These are phyloP conservation scores for Hypoxylon intermedium DNA, from an alignment of 495 filamentous ascomycete genomes.

Conservation along the genomic window DNA sequence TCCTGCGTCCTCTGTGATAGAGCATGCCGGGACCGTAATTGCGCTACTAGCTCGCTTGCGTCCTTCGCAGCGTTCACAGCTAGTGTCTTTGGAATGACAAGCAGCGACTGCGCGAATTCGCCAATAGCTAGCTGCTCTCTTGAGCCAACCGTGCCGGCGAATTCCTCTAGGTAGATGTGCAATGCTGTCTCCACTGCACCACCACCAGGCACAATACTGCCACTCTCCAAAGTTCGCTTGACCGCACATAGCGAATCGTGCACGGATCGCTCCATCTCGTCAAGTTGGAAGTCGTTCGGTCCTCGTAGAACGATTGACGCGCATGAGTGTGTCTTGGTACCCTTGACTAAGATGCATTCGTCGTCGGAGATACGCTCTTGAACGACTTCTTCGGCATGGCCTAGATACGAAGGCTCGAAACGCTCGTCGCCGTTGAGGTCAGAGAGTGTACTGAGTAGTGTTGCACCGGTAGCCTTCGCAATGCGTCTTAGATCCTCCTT, in stretches of 20 bases:
- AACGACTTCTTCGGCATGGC: slow-evolving; percentile 90
- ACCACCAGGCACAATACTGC: slow-evolving; percentile 94
- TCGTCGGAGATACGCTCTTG: slow-evolving; percentile 99
- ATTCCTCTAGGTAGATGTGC: slow-evolving; percentile 99
- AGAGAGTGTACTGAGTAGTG: slow-evolving; percentile 87
- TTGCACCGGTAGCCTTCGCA: slow-evolving; percentile 94
- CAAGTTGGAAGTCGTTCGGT: slow-evolving; percentile 93
- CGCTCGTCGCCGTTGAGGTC: slow-evolving; percentile 98
- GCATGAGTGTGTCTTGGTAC: slow-evolving; percentile 89
- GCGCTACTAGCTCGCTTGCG: slow-evolving; percentile 89
- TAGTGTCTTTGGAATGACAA: slow-evolving; percentile 94
- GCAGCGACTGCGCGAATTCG: slow-evolving; percentile 93
- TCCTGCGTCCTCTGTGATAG: slow-evolving; percentile 89
- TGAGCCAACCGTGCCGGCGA: slow-evolving; percentile 96
- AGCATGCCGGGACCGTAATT: slow-evolving; percentile 93
- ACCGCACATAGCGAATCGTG: slow-evolving; percentile 97
- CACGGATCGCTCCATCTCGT: slow-evolving; percentile 99
- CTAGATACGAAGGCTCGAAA: slow-evolving; percentile 88
- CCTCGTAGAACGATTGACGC: slow-evolving; percentile 97
- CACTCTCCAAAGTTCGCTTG: slow-evolving; percentile 96
- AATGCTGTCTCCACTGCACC: slow-evolving; percentile 98
- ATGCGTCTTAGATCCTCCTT: slow-evolving; percentile 98
- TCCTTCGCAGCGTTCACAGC: slow-evolving; percentile 98
- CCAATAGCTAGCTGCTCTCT: slow-evolving; percentile 97
- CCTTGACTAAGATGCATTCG: slow-evolving; percentile 96